A percentile compares a stretch with the other conserved stretches of the same genome.
phyloP scores from a whole-genome alignment of 129 eudicot species.

The carrot (Daucus carota) region DNA sequence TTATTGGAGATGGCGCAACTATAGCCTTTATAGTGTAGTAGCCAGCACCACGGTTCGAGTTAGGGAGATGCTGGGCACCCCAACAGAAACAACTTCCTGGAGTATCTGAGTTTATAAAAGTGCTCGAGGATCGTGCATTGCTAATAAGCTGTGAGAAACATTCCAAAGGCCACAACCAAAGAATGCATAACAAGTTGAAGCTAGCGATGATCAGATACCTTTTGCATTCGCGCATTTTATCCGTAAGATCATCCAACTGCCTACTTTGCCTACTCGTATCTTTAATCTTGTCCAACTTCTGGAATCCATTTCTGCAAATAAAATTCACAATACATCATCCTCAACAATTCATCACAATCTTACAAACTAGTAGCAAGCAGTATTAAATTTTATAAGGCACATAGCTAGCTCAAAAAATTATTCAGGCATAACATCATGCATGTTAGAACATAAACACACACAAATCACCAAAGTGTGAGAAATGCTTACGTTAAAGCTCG shows the following conservation, averaged over 20 bases:
- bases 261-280: constrained; percentile 80
- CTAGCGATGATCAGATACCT: constrained; percentile 38
- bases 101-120: background rate
- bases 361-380: background rate
- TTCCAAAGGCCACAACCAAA: background rate
- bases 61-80: no score
- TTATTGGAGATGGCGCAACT: no score
- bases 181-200: background rate
- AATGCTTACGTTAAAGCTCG: constrained; percentile 84
- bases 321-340: constrained; percentile 1
- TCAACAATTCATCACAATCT: background rate
- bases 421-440: background rate
- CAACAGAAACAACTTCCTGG: background rate
- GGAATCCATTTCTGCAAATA: constrained; percentile 78
- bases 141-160: no score
- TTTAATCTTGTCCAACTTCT: constrained; percentile 87
- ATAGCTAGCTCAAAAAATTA: background rate
- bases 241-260: constrained; percentile 98
- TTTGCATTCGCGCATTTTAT: constrained; percentile 89
- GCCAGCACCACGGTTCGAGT: no score
- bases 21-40: no score
- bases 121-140: background rate
- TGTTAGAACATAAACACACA: background rate
- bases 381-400: background rate
- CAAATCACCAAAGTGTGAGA: background rate